A percentile compares a stretch with the other conserved stretches of the same genome.
Conservation (phyloP, 2,329 filamentous ascomycete species). For the Aspergillus niger region DNA sequence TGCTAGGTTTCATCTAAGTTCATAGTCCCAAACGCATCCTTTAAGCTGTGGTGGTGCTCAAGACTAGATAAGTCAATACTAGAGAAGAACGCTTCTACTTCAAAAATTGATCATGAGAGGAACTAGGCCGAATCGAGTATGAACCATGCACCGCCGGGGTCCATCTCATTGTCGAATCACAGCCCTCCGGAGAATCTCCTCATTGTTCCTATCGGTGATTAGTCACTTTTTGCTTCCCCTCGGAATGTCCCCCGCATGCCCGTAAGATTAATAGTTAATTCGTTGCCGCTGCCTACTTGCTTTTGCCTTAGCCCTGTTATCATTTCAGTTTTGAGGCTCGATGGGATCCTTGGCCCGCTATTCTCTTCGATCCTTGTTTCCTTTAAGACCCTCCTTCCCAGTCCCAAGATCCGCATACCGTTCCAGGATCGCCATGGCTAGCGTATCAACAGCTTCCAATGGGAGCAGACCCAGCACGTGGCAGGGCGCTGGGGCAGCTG, state of each 20-base stretch:
- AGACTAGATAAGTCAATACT: too few relatives aligned
- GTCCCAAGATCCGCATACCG: slow-evolving; percentile 9
- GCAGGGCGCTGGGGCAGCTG: slow-evolving; percentile 53
- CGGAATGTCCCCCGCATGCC: slow-evolving; percentile 1
- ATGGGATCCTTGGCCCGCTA: slow-evolving; percentile 18
- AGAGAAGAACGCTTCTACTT: too few relatives aligned
- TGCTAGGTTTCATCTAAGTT: too few relatives aligned
- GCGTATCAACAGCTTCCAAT: slow-evolving; percentile 19
- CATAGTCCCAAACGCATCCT: too few relatives aligned
- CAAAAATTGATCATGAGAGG: too few relatives aligned
- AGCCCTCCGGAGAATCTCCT: background rate
- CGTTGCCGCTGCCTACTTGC: background rate
- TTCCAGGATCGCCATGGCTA: slow-evolving; percentile 25
- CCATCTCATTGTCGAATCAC: too few relatives aligned
- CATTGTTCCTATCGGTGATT: background rate
- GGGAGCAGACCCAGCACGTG: slow-evolving; percentile 34
- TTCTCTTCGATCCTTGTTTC: slow-evolving; percentile 15
- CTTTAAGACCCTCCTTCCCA: slow-evolving; percentile 8
- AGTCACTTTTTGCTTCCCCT: background rate
- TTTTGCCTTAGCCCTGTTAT: background rate
- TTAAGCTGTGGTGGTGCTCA: too few relatives aligned
- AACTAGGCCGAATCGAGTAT: too few relatives aligned
- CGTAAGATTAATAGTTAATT: background rate
- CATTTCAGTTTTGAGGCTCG: background rate
- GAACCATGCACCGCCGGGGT: too few relatives aligned